Base-by-base conservation (phyloP, 805 yeast species). In the Ogataea nakhonphanomensis region DNA sequence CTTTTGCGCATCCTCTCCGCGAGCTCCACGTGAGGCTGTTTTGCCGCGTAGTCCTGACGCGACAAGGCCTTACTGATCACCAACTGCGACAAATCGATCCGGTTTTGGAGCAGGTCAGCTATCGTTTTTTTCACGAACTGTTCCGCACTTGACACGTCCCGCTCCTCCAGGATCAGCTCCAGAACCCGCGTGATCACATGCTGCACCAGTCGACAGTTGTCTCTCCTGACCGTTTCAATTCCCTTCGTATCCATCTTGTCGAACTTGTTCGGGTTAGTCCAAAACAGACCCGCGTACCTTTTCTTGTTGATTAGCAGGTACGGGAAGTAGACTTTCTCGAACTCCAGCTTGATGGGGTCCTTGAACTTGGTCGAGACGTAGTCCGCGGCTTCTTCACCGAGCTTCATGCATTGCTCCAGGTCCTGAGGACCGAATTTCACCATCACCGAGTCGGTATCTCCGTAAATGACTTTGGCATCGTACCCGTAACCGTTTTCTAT, bases 361-460 rank as follows among this genome's bases (percentile, higher is more conserved):
- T 78, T 70, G 63, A 93, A 93, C 41, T 75, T 69, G 1, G 79
- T 73, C 0, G 98, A 89, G 2, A 93, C 98, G 46, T 64, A 78
- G 7, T 70, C 84, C 0, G 99, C 99, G 0, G 98, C 99, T 55
- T 91, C 95, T 53, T 89, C 84, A 5, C 99, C 99, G 41, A 89
- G 59, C 39, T 75, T 72, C 99, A 93, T 95, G 50, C 96, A 86
- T 23, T 84, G 84, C 40, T 72, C 80, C 47, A 91, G 62, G 56
- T 88, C 95, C 8, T 70, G 68, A 24, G 80, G 78, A 2, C 99
- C 99, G 67, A 93, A 93, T 58, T 88, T 90, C 31, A 93, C 96
- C 99, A 93, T 95, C 12, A 93, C 99, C 7, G 99, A 95, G 74
- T 93, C 99, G 0, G 99, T 93, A 64, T 93, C 99, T 71, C 99